phyloP scores from a whole-genome alignment of 2,329 filamentous ascomycete genomes.

The Rhynchosporium agropyri region DNA sequence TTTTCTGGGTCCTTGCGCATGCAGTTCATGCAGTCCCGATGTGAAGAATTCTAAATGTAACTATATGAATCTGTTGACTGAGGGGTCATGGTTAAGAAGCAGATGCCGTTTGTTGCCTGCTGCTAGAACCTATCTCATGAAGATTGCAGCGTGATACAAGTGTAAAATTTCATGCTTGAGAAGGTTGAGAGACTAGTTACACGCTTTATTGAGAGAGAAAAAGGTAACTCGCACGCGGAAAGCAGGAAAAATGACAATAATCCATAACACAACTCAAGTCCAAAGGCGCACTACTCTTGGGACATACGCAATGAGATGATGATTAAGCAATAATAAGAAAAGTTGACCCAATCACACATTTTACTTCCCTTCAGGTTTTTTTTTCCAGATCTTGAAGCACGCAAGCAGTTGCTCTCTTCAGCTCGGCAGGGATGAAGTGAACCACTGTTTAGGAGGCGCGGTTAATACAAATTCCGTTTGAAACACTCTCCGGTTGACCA shows the following conservation, averaged over 20 bases:
- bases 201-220: background rate
- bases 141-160: constrained; percentile 24
- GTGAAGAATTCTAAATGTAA: constrained; percentile 21
- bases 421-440: constrained; percentile 5
- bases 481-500: constrained; percentile 6
- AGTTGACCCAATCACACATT: background rate
- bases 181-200: constrained; percentile 20
- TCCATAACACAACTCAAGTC: background rate
- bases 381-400: background rate
- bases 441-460: background rate
- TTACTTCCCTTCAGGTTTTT: background rate
- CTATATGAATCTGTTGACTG: constrained; percentile 37
- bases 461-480: background rate
- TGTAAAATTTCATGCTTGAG: constrained; percentile 23
- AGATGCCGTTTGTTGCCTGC: background rate
- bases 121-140: background rate
- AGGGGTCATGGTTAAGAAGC: constrained; percentile 31
- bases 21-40: constrained; percentile 25
- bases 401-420: constrained; percentile 1
- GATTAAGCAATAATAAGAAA: background rate
- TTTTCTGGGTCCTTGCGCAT: constrained; percentile 35
- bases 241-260: background rate
- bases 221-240: background rate
- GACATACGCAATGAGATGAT: background rate
- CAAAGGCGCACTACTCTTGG: background rate